Conservation (phyloP, 805 yeast species). For the Sugiyamaella americana region DNA sequence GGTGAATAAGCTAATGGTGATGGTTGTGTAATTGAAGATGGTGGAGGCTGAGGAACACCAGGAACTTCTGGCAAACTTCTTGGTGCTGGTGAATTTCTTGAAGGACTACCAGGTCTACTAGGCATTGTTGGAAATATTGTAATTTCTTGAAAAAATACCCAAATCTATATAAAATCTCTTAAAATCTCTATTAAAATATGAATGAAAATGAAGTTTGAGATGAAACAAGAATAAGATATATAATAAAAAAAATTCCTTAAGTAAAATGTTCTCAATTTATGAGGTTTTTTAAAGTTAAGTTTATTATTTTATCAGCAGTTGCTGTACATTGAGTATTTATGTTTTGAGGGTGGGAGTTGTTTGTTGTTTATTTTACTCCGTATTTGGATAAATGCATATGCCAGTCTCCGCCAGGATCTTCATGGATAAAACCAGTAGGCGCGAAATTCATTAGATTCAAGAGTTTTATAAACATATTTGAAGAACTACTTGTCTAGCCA, state of each 20-base stretch:
- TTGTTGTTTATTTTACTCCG: not conserved
- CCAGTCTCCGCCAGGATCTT: not conserved
- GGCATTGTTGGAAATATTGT: no score
- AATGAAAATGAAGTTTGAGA: no score
- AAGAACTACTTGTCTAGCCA: no score
- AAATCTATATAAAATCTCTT: no score
- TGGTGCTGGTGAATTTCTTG: not conserved
- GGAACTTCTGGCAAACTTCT: slow-evolving; percentile 19
- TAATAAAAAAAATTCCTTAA: no score
- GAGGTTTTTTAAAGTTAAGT: not conserved
- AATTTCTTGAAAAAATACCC: no score
- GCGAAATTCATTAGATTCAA: no score
- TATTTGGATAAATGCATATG: not conserved
- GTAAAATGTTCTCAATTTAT: no score
- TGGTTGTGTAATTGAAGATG: slow-evolving; percentile 1
- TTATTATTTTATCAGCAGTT: not conserved
- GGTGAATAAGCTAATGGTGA: slow-evolving; percentile 16
- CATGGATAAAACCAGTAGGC: not conserved
- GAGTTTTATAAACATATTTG: no score
- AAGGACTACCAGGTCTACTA: not conserved
- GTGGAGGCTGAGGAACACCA: slow-evolving; percentile 1
- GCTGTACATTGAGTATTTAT: not conserved
- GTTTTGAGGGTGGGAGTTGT: not conserved
- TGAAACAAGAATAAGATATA: no score
- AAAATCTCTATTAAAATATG: no score